Conservation (phyloP, 495 filamentous ascomycete genomes). For the Hyaloscypha hepaticicola region DNA sequence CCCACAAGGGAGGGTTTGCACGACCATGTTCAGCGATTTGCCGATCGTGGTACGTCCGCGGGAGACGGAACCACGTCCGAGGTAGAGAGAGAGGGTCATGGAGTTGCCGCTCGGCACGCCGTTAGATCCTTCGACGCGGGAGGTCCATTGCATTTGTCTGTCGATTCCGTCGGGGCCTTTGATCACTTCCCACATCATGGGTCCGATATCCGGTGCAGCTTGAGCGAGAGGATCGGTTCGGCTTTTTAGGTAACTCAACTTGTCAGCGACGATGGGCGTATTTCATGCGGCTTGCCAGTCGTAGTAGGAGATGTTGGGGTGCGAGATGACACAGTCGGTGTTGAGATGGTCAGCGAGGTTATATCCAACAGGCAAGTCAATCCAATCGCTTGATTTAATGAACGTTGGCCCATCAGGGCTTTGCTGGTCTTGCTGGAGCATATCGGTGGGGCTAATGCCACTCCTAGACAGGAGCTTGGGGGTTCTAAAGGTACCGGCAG, state of each 20-base stretch:
- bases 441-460: conserved; percentile 64
- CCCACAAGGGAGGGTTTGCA: conserved; percentile 26
- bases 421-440: conserved; percentile 56
- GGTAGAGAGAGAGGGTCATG: conserved; percentile 65
- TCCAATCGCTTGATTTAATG: conserved; percentile 56
- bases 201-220: conserved; percentile 66
- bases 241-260: conserved; percentile 45
- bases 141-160: conserved; percentile 64
- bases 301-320: conserved; percentile 39
- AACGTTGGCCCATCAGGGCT: conserved; percentile 52
- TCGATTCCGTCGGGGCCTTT: conserved; percentile 61
- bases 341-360: conserved; percentile 74
- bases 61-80: conserved; percentile 60
- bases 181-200: conserved; percentile 62
- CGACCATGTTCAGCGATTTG: conserved; percentile 43
- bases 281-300: conserved; percentile 29
- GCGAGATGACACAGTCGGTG: conserved; percentile 64
- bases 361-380: conserved; percentile 71
- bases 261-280: conserved; percentile 45
- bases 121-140: conserved; percentile 56
- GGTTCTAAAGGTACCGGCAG: conserved; percentile 69
- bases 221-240: conserved; percentile 64
- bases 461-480: conserved; percentile 69
- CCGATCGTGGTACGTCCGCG: conserved; percentile 63
- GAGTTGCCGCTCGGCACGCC: conserved; percentile 40